Evolutionary conservation across 345 rosid genomes (phyloP).

Genomic region (Carallia pectinifolia): DNA sequence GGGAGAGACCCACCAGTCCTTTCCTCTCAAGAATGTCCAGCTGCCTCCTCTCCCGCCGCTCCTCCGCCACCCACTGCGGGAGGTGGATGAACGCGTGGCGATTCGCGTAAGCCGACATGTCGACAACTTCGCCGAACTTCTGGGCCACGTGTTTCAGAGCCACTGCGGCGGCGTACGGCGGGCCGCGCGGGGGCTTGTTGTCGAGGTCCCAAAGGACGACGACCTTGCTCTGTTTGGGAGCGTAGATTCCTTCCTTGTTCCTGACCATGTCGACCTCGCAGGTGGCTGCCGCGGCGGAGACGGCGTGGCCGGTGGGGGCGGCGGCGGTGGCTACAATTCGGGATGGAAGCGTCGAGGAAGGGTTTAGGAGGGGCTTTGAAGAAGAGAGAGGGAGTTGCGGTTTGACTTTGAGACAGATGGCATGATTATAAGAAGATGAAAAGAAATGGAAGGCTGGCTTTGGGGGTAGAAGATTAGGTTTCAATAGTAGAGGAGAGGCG

Average conservation of each 20-base stretch:
- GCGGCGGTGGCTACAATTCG: neutral
- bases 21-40: constrained; percentile 67
- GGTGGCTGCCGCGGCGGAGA: constrained; percentile 33
- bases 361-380: constrained; percentile 4
- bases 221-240: constrained; percentile 64
- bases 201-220: constrained; percentile 95
- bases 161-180: constrained; percentile 70
- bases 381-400: constrained; percentile 7
- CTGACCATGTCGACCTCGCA: constrained; percentile 80
- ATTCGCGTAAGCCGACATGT: constrained; percentile 2
- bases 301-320: constrained; percentile 25
- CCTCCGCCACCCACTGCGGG: constrained; percentile 4
- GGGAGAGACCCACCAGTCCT: constrained; percentile 36
- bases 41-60: constrained; percentile 1
- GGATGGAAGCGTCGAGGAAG: neutral
- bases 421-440: constrained; percentile 8
- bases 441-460: constrained; percentile 32
- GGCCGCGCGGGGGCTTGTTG: constrained; percentile 90
- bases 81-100: constrained; percentile 7
- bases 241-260: constrained; percentile 65
- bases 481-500: constrained; percentile 17
- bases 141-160: constrained; percentile 58
- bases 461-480: constrained; percentile 24
- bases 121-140: constrained; percentile 12
- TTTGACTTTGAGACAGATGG: constrained; percentile 6